A percentile compares a stretch with the other conserved stretches of the same genome.
These are phyloP conservation scores for Mycosphaerelloides madeirae DNA, from an alignment of 2,329 filamentous ascomycete genomes.

Conservation along the genomic window DNA sequence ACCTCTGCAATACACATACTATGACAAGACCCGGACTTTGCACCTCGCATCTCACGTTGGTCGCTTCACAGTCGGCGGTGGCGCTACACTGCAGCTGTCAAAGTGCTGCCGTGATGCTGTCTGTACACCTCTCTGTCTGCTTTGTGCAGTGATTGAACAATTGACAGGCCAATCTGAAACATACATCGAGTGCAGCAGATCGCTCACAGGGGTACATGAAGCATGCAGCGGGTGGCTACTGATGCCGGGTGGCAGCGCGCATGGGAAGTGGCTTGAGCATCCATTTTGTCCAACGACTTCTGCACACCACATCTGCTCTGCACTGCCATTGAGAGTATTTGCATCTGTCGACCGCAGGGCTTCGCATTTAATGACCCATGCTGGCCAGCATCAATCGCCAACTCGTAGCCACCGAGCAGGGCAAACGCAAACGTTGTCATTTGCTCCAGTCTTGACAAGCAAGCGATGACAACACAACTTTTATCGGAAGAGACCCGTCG, in stretches of 20 bases:
- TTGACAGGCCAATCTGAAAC: conserved; percentile 24
- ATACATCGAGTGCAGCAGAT: conserved; percentile 18
- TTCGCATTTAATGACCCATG: neutral
- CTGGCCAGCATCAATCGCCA: neutral
- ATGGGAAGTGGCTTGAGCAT: conserved; percentile 15
- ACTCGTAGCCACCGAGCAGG: conserved; percentile 5
- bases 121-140: conserved; percentile 15
- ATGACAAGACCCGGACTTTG: conserved; percentile 1
- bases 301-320: conserved; percentile 3
- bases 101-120: conserved; percentile 14
- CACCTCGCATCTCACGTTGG: conserved; percentile 22
- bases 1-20: too few relatives aligned
- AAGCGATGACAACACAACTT: conserved; percentile 19
- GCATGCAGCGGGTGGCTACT: conserved; percentile 10
- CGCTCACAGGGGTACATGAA: conserved; percentile 11
- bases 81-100: conserved; percentile 18
- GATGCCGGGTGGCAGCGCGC: conserved; percentile 7
- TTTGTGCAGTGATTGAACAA: conserved; percentile 17
- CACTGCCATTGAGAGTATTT: neutral
- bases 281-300: conserved; percentile 1
- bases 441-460: conserved; percentile 12
- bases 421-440: conserved; percentile 20
- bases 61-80: conserved; percentile 19
- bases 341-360: neutral
- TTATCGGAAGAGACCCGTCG: conserved; percentile 8